Base-by-base conservation (phyloP, 352 stramenopile species). In the Hyaloperonospora brassicae region DNA sequence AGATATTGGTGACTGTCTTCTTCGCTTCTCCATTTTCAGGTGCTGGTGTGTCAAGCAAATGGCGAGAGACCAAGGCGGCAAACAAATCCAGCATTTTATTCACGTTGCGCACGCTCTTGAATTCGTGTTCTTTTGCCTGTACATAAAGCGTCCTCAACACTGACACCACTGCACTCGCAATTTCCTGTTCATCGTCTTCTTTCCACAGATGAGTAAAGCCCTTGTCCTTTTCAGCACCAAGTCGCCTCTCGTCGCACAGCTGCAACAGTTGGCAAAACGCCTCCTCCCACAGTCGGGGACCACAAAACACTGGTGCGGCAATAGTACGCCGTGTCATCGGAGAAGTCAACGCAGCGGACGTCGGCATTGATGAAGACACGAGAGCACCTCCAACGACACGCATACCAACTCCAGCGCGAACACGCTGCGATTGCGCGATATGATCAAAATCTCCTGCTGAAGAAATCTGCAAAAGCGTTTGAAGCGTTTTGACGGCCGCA, bases 331-430 rank as follows among this genome's bases (percentile, higher is more conserved):
- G 67, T 36, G 54, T 24, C 44, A 34, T 73, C 69, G 25, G 55
- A 54, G 36, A 55, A 41, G 56, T 38, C 30, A 57, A 57, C 10
- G 58, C 23, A 7, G 61, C 34, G 3, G 68, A 60, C 8, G 62
- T 40, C 1, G 59, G 41, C n/a, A 52, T 55, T 24, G 71, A 55
- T 0, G 71, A 64, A 9, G 79, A 68, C 14, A 87, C 75, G 6
- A 95, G 54, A 7, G 89, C 82, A 9, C 88, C 88, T 27, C 91
- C 84, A 7, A 97, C 86, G 5, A 97, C 82, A 5, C 88, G 84
- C 88, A 97, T 97, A 1, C 88, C 88, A 6, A 88, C 79, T 4
- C 81, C 84, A 14, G 75, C 87, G 41, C 87, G 85, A 21, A 96
- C 77, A 21, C 75, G 82, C 49, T 87, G 74, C 2, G 74, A 83